Evolutionary conservation across 257 asterid genomes (phyloP), one percentile per base, ranked within the genome.

Genomic region (Cynanchum wilfordii): DNA sequence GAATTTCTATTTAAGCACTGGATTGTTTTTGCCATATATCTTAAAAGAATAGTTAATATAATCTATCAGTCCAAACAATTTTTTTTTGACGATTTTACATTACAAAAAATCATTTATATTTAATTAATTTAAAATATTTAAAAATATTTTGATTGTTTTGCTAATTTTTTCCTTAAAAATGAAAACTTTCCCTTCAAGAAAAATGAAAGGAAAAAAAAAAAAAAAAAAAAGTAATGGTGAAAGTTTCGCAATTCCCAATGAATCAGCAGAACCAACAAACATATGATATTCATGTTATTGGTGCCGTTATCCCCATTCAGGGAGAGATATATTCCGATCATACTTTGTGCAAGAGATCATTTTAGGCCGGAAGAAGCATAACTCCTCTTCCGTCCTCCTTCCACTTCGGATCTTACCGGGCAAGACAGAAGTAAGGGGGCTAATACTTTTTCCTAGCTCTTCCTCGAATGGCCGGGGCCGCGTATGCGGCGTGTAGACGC

Each of bases 401-500:
- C 56, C 22, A 0, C 22, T 42, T 10, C 52, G 17, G 52, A 49
- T 49, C 19, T 15, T 15, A 10, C 52, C 3, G 59, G 7, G 27
- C 24, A 25, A 29, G 62, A 52, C 42, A 47, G 62, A 66, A 25
- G 10, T 27, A 27, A 27, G 38, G 25, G 33, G n/a, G 59, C 27
- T 19, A 10, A 12, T 59, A 33, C 2, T 2, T 16, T 33, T 62
- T 72, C n/a, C 10, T 27, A 60, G 6, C 50, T n/a, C 22, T 12
- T 24, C 4, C 25, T 54, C 44, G 15, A 47, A 78, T 73, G 78
- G 77, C 75, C 44, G 70, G 36, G 47, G 49, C 74, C 65, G 74
- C 77, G 20, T 77, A n/a, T 60, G 70, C 79, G 74, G 82, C 79
- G 29, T 59, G 65, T 47, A 74, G 70, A 70, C 68, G 68, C 71